Evolutionary conservation across 2,329 filamentous ascomycete genomes (phyloP), one percentile per base, ranked within the genome.

Genomic region (Pyricularia pennisetigena): DNA sequence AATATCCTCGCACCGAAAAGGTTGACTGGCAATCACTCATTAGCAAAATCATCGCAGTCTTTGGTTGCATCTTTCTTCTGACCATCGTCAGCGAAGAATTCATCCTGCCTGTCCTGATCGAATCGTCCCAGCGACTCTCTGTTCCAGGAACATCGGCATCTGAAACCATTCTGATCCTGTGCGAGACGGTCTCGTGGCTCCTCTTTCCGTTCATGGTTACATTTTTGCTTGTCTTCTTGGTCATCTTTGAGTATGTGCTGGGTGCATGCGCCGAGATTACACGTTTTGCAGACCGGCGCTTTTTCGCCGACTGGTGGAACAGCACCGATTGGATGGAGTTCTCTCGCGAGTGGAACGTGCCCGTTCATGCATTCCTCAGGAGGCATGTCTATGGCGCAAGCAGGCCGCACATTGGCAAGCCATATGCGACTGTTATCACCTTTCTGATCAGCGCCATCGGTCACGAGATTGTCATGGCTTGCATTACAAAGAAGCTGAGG

Each of bases 121-220:
- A 94, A 70, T 92, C 93, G 20, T 83, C 81, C 0, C 69, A 72
- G 10, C 83, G 84, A 7, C 83, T 90, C 67, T 82, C 84, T 70
- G 75, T 76, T 9, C 74, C 76, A 10, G 2, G 72, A 76, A 69
- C 8, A 66, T 75, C 83, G 59, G 75, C 82, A 30, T 79, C 85
- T 1, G 95, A 98, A 71, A 87, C 86, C 68, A 83, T 88, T 2
- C 86, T 99, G 69, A 88, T 97, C 72, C 84, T 99, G 28, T 88
- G 91, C 30, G 95, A 98, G 82, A 93, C 91, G 16, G 94, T 97
- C 75, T 94, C 91, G 69, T 89, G 92, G 83, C 87, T 99, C 23
- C 85, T 99, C 26, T 98, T 97, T 79, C 95, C 95, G 3, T 99
- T 98, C 78, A 97, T 97, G 92, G 85, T 98, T 70, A 97, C 90